phyloP scores from a whole-genome alignment of 1,139 yeast genomes.

The Candida sojae region DNA sequence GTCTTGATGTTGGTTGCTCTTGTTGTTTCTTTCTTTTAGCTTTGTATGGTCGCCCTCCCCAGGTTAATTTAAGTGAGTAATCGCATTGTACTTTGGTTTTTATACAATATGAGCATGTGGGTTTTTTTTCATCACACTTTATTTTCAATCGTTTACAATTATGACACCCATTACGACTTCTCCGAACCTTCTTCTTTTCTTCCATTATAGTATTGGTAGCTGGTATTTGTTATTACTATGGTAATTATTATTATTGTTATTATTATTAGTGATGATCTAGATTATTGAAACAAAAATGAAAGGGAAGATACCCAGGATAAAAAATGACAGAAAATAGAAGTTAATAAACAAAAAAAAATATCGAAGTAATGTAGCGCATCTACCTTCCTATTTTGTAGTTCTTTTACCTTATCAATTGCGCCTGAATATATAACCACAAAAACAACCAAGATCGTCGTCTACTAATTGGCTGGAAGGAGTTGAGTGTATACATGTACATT shows the following conservation, averaged over 20 bases:
- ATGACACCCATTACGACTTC: constrained; percentile 59
- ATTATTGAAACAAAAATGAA: background rate
- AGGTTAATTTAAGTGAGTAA: constrained; percentile 62
- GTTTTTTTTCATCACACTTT: constrained; percentile 73
- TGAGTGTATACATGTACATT: background rate
- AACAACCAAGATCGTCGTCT: too few relatives aligned
- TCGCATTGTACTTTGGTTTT: constrained; percentile 56
- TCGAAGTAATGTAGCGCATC: too few relatives aligned
- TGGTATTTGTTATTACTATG: too few relatives aligned
- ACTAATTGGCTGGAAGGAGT: too few relatives aligned
- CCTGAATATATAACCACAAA: too few relatives aligned
- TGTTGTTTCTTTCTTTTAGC: constrained; percentile 24
- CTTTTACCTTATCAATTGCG: too few relatives aligned
- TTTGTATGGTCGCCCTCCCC: constrained; percentile 77
- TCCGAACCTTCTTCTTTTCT: constrained; percentile 13
- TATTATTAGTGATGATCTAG: too few relatives aligned
- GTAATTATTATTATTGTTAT: too few relatives aligned
- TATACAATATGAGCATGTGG: constrained; percentile 61
- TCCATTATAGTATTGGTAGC: background rate
- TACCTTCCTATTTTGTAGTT: too few relatives aligned
- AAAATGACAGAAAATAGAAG: too few relatives aligned
- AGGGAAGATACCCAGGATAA: background rate
- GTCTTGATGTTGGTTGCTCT: background rate
- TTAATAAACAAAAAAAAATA: too few relatives aligned
- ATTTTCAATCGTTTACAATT: constrained; percentile 68